These are phyloP conservation scores for Auricularia sp. DNA, from an alignment of 768 basidiomycete species.

Conservation along the genomic window DNA sequence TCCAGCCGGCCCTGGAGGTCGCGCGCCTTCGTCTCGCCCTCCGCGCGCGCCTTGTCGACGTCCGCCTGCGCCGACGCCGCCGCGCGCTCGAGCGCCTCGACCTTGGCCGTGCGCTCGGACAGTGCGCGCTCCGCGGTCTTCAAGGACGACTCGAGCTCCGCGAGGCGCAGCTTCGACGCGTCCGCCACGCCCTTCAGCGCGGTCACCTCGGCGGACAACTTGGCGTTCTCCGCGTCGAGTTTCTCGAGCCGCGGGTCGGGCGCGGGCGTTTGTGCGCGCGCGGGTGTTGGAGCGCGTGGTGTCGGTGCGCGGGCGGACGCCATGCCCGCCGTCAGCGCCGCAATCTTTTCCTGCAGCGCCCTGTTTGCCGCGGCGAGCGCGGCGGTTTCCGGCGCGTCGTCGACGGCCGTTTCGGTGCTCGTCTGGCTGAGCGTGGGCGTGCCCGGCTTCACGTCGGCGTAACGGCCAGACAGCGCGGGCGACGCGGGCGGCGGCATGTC, in stretches of 20 bases:
- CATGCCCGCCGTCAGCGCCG: conserved; percentile 27
- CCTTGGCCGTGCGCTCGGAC: conserved; percentile 34
- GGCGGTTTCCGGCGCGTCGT: conserved; percentile 6
- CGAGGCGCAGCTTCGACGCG: conserved; percentile 28
- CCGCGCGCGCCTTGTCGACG: conserved; percentile 38
- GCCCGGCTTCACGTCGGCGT: conserved; percentile 6
- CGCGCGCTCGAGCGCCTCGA: conserved; percentile 39
- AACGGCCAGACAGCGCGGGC: conserved; percentile 33
- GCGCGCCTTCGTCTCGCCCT: conserved; percentile 32
- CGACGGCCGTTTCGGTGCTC: conserved; percentile 13
- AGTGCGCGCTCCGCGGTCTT: conserved; percentile 33
- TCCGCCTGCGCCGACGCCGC: conserved; percentile 28
- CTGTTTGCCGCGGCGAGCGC: conserved; percentile 22
- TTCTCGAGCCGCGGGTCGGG: conserved; percentile 38
- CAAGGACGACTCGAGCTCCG: conserved; percentile 35
- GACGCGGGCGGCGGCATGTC: conserved; percentile 72
- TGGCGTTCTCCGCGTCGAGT: conserved; percentile 56
- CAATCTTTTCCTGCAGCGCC: conserved; percentile 42
- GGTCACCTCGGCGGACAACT: conserved; percentile 15
- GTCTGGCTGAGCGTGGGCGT: conserved; percentile 12
- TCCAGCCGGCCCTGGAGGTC: conserved; percentile 29
- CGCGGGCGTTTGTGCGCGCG: conserved; percentile 21
- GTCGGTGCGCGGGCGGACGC: neutral
- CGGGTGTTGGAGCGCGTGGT: conserved; percentile 11
- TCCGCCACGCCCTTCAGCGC: conserved; percentile 36